These are phyloP conservation scores for Pulveroboletus ravenelii DNA, from an alignment of 768 basidiomycete genomes.

Conservation along the genomic window DNA sequence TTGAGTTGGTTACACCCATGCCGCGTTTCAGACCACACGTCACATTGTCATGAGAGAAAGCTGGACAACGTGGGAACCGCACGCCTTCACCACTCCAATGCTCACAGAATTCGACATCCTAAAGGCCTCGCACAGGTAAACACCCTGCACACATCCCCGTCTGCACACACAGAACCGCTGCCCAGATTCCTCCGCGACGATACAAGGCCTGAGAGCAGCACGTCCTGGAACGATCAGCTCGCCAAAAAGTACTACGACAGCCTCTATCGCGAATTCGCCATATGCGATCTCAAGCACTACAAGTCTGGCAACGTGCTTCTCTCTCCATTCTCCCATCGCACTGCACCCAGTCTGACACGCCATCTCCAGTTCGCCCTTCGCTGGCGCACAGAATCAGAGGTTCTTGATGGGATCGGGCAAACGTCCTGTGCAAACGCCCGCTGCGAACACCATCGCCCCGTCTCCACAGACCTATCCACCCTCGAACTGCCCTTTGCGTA, in stretches of 20 bases:
- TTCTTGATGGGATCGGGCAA: slow-evolving; percentile 80
- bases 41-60: too few relatives aligned
- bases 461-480: slow-evolving; percentile 49
- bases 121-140: slow-evolving; percentile 65
- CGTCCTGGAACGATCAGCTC: slow-evolving; percentile 75
- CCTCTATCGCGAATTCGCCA: slow-evolving; percentile 87
- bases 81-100: background rate
- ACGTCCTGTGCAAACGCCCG: slow-evolving; percentile 86
- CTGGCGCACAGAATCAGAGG: slow-evolving; percentile 92
- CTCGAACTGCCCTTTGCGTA: slow-evolving; percentile 91
- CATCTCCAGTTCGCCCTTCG: slow-evolving; percentile 74
- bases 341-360: background rate
- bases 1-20: background rate
- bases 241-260: slow-evolving; percentile 85
- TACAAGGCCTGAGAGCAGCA: slow-evolving; percentile 10
- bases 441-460: slow-evolving; percentile 58
- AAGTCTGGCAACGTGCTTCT: slow-evolving; percentile 77
- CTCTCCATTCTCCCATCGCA: background rate
- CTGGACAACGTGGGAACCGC: too few relatives aligned
- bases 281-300: slow-evolving; percentile 94
- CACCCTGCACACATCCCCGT: background rate
- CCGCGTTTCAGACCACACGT: too few relatives aligned
- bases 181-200: slow-evolving; percentile 72
- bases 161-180: slow-evolving; percentile 1
- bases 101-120: slow-evolving; percentile 70